These are phyloP conservation scores for Rossbeevera mucosa DNA, from an alignment of 768 basidiomycete species.

Conservation along the genomic window DNA sequence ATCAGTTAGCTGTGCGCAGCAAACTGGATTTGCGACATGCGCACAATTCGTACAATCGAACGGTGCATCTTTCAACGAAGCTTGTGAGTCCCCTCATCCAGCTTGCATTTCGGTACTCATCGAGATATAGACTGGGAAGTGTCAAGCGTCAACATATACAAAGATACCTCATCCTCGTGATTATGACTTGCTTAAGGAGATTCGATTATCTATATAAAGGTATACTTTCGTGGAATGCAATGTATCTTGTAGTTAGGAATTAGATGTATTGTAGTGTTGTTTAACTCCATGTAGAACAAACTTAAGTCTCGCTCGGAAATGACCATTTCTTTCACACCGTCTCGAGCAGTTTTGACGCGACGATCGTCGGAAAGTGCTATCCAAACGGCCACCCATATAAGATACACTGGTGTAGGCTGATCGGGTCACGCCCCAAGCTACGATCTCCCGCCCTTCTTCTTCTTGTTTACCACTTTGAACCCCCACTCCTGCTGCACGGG, in stretches of 20 bases:
- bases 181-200: not conserved
- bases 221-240: not conserved
- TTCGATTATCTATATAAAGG: conserved; percentile 7
- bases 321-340: not conserved
- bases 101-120: conserved; percentile 4
- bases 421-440: conserved; percentile 25
- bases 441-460: conserved; percentile 75
- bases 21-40: conserved; percentile 80
- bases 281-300: conserved; percentile 9
- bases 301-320: not conserved
- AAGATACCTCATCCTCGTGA: conserved; percentile 32
- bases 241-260: conserved; percentile 19
- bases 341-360: not conserved
- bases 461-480: conserved; percentile 93
- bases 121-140: conserved; percentile 74
- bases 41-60: conserved; percentile 68
- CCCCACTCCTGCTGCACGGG: conserved; percentile 74
- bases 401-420: conserved; percentile 4
- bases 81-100: conserved; percentile 54
- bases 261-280: conserved; percentile 17
- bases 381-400: conserved; percentile 21
- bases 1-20: conserved; percentile 76
- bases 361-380: conserved; percentile 13
- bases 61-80: conserved; percentile 67
- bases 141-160: conserved; percentile 68